These are phyloP conservation scores for Colletotrichum cordylinicola DNA, from an alignment of 2,329 filamentous ascomycete genomes.

Conservation along the genomic window DNA sequence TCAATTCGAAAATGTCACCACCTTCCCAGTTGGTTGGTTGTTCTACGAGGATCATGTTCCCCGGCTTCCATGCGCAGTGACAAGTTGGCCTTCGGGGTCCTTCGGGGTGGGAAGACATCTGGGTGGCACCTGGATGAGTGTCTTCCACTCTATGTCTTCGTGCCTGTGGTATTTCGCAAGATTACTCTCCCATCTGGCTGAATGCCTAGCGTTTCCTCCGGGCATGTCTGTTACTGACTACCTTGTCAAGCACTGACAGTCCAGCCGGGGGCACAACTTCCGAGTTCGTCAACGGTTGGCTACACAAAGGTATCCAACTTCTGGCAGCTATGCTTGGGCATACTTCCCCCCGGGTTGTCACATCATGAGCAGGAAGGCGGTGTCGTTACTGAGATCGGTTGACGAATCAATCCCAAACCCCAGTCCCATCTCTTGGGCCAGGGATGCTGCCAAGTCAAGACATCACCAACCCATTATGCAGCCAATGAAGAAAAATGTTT, in stretches of 20 bases:
- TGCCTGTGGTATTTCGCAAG: background rate
- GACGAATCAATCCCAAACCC: background rate
- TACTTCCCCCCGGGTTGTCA: background rate
- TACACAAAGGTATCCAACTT: background rate
- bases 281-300: background rate
- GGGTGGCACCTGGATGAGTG: background rate
- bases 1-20: constrained; percentile 2
- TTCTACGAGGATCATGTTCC: background rate
- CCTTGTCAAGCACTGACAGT: background rate
- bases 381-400: background rate
- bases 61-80: background rate
- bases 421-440: background rate
- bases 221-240: background rate
- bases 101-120: background rate
- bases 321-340: background rate
- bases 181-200: background rate
- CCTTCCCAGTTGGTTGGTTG: background rate
- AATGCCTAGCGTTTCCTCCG: background rate
- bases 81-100: background rate
- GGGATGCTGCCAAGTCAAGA: background rate
- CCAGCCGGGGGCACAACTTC: background rate
- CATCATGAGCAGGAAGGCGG: background rate
- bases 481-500: background rate
- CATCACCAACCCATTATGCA: background rate
- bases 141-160: background rate